Base-by-base conservation (phyloP, 2,329 filamentous ascomycete genomes). In the Elsinoe fawcettii region DNA sequence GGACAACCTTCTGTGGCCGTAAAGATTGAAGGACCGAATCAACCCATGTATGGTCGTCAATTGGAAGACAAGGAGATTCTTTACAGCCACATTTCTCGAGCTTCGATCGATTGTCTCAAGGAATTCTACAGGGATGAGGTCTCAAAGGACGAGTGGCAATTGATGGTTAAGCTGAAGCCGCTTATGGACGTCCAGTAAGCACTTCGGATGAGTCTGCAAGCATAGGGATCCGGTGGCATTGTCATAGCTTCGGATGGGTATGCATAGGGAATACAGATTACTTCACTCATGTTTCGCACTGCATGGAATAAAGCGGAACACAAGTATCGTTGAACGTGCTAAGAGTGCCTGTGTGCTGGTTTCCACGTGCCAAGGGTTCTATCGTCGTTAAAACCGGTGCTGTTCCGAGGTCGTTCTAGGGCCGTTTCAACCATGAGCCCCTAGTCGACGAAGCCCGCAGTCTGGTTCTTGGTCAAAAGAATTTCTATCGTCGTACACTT, bases 1-100 rank as follows among this genome's bases (percentile, higher is more conserved):
- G 92, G 92, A 55, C 88, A 95, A 69, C 93, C 95, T n/a, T 95
- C 90, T 1, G 95, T 99, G 8, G 93, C 93, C 18, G 80, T 99
- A 77, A 99, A 99, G 80, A 95, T 99, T 66, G 95, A 99, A 76
- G 92, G 90, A 56, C 76, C 85, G 59, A 89, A 92, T 70, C 93
- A 99, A 77, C 95, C 93, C 14, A 83, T 87, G 59, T 99, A 99
- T 70, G 93, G 93, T 59, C 87, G 93, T 60, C 93, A 99, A 62
- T 82, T 99, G 53, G 93, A 99, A 73, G 92, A 99, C 72, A 83
- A 84, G 62, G 93, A 99, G 71, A 80, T 76, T 1, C 79, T 99
- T 12, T 97, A 96, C 80, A 92, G 87, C 63, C 79, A 87, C 60
- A 90, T 99, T 66, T 93, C 88, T 43, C 82, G 93, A 64, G 80